Percentiles rank a stretch among this genome's conserved stretches.
These are phyloP conservation scores for Leptosphaerulina australis DNA, from an alignment of 2,329 filamentous ascomycete genomes.

Conservation along the genomic window DNA sequence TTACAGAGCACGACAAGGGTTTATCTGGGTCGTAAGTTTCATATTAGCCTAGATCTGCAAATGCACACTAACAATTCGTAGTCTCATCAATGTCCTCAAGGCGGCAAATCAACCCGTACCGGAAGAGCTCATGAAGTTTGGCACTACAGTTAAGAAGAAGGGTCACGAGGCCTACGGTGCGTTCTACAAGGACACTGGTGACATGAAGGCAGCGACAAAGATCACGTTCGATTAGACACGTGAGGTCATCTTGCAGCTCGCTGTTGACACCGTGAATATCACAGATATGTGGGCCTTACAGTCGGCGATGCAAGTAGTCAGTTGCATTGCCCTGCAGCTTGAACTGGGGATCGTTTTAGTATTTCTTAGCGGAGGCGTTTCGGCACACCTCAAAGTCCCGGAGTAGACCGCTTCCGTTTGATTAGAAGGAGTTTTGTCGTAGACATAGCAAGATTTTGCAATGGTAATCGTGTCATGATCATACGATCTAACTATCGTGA, in stretches of 20 bases:
- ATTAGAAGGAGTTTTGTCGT: constrained; percentile 13
- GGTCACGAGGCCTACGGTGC: constrained; percentile 91
- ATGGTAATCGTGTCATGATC: constrained; percentile 14
- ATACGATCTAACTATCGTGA: constrained; percentile 5
- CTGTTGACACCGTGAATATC: neutral
- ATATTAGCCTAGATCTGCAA: constrained; percentile 5
- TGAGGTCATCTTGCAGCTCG: constrained; percentile 13
- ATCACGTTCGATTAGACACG: constrained; percentile 76
- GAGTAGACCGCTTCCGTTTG: constrained; percentile 15
- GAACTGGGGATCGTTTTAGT: constrained; percentile 20
- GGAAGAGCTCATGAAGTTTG: constrained; percentile 90
- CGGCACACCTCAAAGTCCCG: constrained; percentile 26
- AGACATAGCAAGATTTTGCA: constrained; percentile 1
- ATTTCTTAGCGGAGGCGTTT: constrained; percentile 34
- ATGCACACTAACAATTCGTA: constrained; percentile 46
- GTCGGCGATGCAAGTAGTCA: constrained; percentile 20
- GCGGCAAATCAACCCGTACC: constrained; percentile 91
- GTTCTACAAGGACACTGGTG: constrained; percentile 90
- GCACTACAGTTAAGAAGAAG: constrained; percentile 99
- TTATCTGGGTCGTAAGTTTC: constrained; percentile 81
- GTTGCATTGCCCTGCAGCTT: constrained; percentile 24
- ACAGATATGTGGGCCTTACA: constrained; percentile 5
- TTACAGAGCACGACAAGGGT: constrained; percentile 92
- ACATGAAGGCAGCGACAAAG: constrained; percentile 84
- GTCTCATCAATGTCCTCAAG: constrained; percentile 91